Base-by-base conservation (phyloP, 257 asterid species). In the Gentiana dahurica region DNA sequence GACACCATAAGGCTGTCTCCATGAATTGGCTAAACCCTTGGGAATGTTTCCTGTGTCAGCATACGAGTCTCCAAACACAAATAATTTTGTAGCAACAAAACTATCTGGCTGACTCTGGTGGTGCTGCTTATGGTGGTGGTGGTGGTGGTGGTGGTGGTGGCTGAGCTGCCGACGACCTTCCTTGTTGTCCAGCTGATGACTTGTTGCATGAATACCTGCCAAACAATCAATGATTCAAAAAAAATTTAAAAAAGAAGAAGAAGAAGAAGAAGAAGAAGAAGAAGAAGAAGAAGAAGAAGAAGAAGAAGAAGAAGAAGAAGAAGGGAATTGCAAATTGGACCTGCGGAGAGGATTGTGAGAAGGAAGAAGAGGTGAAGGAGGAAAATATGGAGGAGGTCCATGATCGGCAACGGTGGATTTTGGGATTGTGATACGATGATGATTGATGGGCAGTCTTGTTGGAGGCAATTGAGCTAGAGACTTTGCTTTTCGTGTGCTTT, bases 41-140 rank as follows among this genome's bases (percentile, higher is more conserved):
- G 74, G 57, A 37, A 71, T 8, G 73, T 92, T 92, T 12, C 99
- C 99, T 0, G 99, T 92, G 63, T 92, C 99, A 0, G 79, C 95
- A 45, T 92, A 92, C 1, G 99, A 88, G 57, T 92, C 99, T 15
- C 99, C 97, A 48, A 92, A 92, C 3, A 92, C 99, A 54, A 92
- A 92, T 5, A 88, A 64, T 76, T 81, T 87, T 4, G 81, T 70
- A 34, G 82, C 79, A 12, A 71, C 59, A 24, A 62, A 66, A 2
- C 68, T 68, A 10, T 54, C 7, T 2, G 33, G 13, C 63, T 65
- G 59, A 1, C 47, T 8, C 4, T 37, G 33, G 5, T 53, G 44
- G 15, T 49, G 71, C 47, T 9, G 65, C 60, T 2, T 58, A 57
- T 6, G 47, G 12, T 48, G 60, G 63, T 56, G 81, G 54, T 59